phyloP scores from a whole-genome alignment of 257 asterid genomes.

The Nyctanthes arbortristis region DNA sequence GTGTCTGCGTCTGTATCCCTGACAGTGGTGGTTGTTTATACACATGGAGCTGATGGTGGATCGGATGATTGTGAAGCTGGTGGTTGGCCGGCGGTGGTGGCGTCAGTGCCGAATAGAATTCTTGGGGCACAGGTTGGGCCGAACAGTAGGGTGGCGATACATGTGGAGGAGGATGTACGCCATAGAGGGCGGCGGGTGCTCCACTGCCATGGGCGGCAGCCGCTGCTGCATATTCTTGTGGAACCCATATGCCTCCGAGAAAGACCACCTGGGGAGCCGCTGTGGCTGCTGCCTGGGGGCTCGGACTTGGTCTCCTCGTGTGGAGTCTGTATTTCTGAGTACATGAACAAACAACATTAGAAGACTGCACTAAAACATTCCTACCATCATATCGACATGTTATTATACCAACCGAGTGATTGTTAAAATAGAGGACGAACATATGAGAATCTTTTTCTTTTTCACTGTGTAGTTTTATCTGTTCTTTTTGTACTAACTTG shows the following conservation, averaged over 20 bases:
- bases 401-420: too few species aligned
- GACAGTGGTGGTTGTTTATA: conserved; percentile 45
- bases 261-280: conserved; percentile 74
- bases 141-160: conserved; percentile 46
- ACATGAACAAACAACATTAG: not conserved
- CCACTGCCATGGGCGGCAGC: conserved; percentile 64
- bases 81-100: conserved; percentile 43
- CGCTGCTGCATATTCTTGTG: conserved; percentile 75
- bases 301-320: conserved; percentile 96
- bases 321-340: conserved; percentile 92
- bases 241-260: conserved; percentile 95
- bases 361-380: too few species aligned
- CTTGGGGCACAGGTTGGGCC: conserved; percentile 42
- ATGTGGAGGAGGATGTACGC: conserved; percentile 57
- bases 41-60: conserved; percentile 62
- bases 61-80: conserved; percentile 48
- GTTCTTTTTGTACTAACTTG: conserved; percentile 2
- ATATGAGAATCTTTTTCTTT: conserved; percentile 22
- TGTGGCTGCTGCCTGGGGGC: conserved; percentile 64
- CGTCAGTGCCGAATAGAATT: conserved; percentile 54
- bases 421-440: conserved; percentile 13
- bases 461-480: conserved; percentile 19
- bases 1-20: conserved; percentile 42
- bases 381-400: too few species aligned
- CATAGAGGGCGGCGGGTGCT: conserved; percentile 51